Evolutionary conservation across 2,329 filamentous ascomycete species (phyloP), one percentile per base, ranked within the genome.

Genomic region (Gliomastix tumulicola): DNA sequence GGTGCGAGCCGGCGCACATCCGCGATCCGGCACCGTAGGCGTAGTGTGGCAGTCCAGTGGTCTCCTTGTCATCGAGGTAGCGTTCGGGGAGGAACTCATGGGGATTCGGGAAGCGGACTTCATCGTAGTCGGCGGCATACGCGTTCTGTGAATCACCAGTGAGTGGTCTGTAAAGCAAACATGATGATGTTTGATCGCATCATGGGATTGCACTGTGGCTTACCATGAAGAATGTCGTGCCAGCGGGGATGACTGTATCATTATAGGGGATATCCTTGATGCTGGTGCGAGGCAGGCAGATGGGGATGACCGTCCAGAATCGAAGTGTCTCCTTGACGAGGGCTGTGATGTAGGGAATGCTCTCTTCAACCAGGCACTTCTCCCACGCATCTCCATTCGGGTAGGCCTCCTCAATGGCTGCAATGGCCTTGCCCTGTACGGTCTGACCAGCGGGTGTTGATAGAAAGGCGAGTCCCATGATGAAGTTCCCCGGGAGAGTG

Each of bases 181-280:
- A n/a, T n/a, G n/a, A n/a, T n/a, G n/a, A n/a, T n/a, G 23, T 9
- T 25, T 25, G n/a, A 9, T 25, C n/a, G 23, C n/a, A 25, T 25
- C 11, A 31, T 7, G n/a, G n/a, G n/a, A n/a, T n/a, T n/a, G n/a
- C n/a, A n/a, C n/a, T 4, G 7, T 13, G 15, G 37, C 50, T 31
- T 51, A 74, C 72, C 83, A 90, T 82, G 59, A 88, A 88, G 47
- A 90, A 88, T 3, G 81, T 86, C 1, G 82, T 88, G 2, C 83
- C 82, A 0, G 83, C 72, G 0, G 86, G 86, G 25, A 92, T 84
- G 2, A 70, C 62, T 1, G 76, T 66, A 13, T 76, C 76, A 18
- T 84, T 67, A 60, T 80, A 89, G 5, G 72, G 65, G 38, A 90
- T 84, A 42, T 84, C 79, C 46, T 81, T 84, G 53, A 84, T 82